A percentile compares a stretch with the other conserved stretches of the same genome.
phyloP scores from a whole-genome alignment of 345 rosid species.

The Aethionema arabicum region DNA sequence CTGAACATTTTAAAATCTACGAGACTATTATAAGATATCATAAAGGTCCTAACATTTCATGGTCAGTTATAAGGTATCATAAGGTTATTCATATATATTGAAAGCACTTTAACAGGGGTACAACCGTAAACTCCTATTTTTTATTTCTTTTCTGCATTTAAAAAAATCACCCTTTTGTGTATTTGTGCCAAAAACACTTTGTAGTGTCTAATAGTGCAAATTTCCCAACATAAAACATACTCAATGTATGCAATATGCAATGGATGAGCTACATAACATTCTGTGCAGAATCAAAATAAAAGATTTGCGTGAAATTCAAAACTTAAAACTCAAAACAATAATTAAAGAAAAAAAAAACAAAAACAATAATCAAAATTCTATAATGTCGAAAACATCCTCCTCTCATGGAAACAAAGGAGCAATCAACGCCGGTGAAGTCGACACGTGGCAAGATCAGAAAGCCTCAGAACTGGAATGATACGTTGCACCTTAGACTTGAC shows the following conservation, averaged over 20 bases:
- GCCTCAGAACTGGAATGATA: slow-evolving; percentile 19
- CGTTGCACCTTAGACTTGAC: slow-evolving; percentile 24
- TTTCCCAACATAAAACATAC: slow-evolving; percentile 14
- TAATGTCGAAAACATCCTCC: slow-evolving; percentile 36
- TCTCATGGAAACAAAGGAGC: slow-evolving; percentile 21
- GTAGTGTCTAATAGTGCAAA: no score
- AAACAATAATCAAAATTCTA: slow-evolving; percentile 16
- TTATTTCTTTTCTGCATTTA: no score
- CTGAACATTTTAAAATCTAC: no score
- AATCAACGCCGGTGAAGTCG: slow-evolving; percentile 26
- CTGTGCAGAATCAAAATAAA: slow-evolving; percentile 28
- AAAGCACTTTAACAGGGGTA: no score
- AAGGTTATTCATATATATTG: no score
- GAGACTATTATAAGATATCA: no score
- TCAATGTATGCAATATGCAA: slow-evolving; percentile 33
- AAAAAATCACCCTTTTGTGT: no score
- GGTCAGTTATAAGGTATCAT: no score
- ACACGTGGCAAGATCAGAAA: slow-evolving; percentile 30
- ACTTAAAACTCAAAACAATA: slow-evolving; percentile 22
- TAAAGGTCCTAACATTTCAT: no score
- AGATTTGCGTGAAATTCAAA: slow-evolving; percentile 28
- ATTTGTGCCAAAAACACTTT: no score
- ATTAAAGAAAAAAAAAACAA: slow-evolving; percentile 8
- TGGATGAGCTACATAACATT: slow-evolving; percentile 28
- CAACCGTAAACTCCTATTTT: no score